Evolutionary conservation across 352 stramenopile species (phyloP), one percentile per base, ranked within the genome.

Genomic region (Pythium insidiosum): DNA sequence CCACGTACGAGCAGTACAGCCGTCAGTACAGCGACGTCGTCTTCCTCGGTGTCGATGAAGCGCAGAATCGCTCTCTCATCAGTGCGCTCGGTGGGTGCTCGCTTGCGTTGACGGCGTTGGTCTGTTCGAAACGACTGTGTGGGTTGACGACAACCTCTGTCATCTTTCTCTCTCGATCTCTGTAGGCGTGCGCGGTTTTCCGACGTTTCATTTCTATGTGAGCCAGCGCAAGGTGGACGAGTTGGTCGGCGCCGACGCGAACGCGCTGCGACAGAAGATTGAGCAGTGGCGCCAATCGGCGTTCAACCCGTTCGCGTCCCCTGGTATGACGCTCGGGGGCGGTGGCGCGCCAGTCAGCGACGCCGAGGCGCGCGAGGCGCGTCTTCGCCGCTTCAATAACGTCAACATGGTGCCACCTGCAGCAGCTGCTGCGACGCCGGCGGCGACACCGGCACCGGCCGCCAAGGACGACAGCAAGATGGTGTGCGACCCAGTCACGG

Each of bases 181-280:
- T n/a, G 6, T 23, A 72, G 66, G 78, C 29, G 79, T 96, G 22
- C 70, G 73, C 13, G 81, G 78, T 21, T 96, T 95, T 59, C 86
- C 86, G 19, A 96, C 86, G 2, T 96, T 96, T 59, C 81, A 92
- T 54, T 92, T 96, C 50, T 96, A 96, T 56, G 61, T 96, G 46
- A 92, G 61, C 50, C 68, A 90, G 46, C 61, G 59, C 50, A 92
- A 95, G 63, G 74, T 95, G 29, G 86, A 95, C 38, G 84, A 96
- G 45, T 63, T 95, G 5, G 73, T 87, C 13, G 86, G 86, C 19
- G 84, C 86, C 2, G 84, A 95, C 48, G 75, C 79, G 31, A 88
- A 90, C 40, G 55, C 72, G 43, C 56, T 96, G 26, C 75, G 78
- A 3, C 58, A 76, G 38, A 95, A 94, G 70, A 93, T 95, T 44